Conservation (phyloP, 208 protist species). For the Crithidia expoeki region DNA sequence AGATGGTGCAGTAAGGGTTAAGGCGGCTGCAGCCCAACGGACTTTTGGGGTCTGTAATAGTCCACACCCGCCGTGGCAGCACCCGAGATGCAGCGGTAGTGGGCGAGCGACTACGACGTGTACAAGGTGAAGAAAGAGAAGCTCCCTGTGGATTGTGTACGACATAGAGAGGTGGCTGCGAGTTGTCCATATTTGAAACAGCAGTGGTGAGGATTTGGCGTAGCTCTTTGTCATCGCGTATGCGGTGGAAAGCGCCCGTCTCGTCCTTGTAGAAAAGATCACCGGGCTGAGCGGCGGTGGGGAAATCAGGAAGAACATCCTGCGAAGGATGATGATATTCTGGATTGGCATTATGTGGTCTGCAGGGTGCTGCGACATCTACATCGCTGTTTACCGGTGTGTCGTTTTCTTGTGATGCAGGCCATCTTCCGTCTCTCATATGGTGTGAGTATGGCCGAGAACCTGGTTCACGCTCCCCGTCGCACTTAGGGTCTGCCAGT, state of each 20-base stretch:
- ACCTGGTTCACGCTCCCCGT: not conserved
- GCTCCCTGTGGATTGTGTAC: constrained; percentile 20
- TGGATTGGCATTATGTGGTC: not conserved
- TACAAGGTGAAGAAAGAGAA: not conserved
- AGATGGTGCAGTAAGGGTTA: constrained; percentile 85
- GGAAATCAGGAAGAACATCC: not conserved
- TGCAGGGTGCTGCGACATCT: no score
- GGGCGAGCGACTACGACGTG: not conserved
- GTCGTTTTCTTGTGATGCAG: no score
- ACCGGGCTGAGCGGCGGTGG: constrained; percentile 18
- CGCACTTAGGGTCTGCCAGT: not conserved
- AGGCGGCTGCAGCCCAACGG: constrained; percentile 71
- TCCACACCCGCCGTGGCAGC: constrained; percentile 26
- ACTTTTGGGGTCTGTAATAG: constrained; percentile 29
- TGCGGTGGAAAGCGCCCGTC: constrained; percentile 21
- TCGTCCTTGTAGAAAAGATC: constrained; percentile 30
- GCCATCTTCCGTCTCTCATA: not conserved
- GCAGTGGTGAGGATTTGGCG: not conserved
- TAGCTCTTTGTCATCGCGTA: constrained; percentile 19
- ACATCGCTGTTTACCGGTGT: not conserved
- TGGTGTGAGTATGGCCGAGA: not conserved
- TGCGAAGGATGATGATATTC: not conserved
- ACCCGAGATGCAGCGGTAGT: constrained; percentile 2
- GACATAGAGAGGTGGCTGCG: constrained; percentile 16
- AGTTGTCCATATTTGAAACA: not conserved